Base-by-base conservation (phyloP, 805 yeast species). In the Candida rishiriensis region DNA sequence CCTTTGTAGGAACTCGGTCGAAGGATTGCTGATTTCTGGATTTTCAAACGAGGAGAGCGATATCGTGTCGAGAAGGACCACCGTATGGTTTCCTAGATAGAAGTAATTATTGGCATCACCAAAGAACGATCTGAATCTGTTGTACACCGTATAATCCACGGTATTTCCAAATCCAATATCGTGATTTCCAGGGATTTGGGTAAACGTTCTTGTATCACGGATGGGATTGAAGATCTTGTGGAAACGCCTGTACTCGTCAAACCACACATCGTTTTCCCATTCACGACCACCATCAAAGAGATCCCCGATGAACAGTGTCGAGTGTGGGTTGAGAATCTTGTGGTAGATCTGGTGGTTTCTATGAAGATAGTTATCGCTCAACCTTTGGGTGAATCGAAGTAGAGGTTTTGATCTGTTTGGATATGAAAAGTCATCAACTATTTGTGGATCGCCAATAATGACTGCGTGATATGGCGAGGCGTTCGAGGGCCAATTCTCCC, bases 371-470 rank as follows among this genome's bases (percentile, higher is more conserved):
- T 83, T 79, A 61, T 93, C 98, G 12, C 86, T 73, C 35, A 88
- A 57, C 46, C 69, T 64, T 50, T 76, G 70, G 0, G 93, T 76
- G 14, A 87, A 48, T 46, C 68, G 66, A 56, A 83, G 71, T 8
- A 84, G 56, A 1, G 73, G 29, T 18, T 65, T 47, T 1, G 83
- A 79, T 48, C 93, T 71, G 3, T 77, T 81, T 0, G 96, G 95
- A 59, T 93, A 93, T 0, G 98, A 85, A 62, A 85, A 79, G 28
- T 72, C 79, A 59, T 93, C 99, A 56, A 93, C 84, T 29, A 93
- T 71, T 61, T 93, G 99, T 0, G 99, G 98, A 61, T 93, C 99
- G 0, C 97, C 97, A 36, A 88, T 73, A n/a, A 93, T 34, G 10
- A 54, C 38, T 10, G 54, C n/a, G 39, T 47, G 56, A 34, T 53